phyloP scores from a whole-genome alignment of 2,329 filamentous ascomycete species.

The Fusarium mangiferae region DNA sequence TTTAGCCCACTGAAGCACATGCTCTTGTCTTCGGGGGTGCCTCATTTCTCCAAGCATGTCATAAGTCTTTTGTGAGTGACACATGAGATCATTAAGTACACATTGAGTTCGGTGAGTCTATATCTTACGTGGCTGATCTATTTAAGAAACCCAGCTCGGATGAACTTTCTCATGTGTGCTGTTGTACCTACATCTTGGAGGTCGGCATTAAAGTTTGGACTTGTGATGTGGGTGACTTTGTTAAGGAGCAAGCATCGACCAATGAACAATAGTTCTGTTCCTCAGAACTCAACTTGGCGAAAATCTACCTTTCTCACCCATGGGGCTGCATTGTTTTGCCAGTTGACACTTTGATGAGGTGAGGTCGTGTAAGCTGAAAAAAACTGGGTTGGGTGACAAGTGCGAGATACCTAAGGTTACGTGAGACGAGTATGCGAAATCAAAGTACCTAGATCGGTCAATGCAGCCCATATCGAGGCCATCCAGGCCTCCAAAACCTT shows the following conservation, averaged over 20 bases:
- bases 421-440: rapidly evolving
- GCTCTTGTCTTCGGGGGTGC: background rate
- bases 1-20: rapidly evolving
- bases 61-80: too few relatives aligned
- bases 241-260: background rate
- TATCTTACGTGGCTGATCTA: background rate
- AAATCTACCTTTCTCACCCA: too few relatives aligned
- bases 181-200: background rate
- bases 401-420: rapidly evolving
- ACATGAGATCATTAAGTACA: rapidly evolving
- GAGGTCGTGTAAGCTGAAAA: background rate
- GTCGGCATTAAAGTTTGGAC: background rate
- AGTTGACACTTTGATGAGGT: background rate
- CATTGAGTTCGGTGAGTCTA: background rate
- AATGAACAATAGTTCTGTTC: too few relatives aligned
- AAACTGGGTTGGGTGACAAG: background rate
- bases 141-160: background rate
- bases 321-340: background rate
- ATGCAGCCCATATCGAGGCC: constrained; percentile 14
- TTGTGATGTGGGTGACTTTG: rapidly evolving
- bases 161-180: background rate
- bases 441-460: background rate
- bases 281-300: too few relatives aligned
- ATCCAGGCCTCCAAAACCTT: background rate
- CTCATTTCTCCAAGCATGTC: background rate